Evolutionary conservation across 768 basidiomycete species (phyloP).

Genomic region (Mycena latifolia): DNA sequence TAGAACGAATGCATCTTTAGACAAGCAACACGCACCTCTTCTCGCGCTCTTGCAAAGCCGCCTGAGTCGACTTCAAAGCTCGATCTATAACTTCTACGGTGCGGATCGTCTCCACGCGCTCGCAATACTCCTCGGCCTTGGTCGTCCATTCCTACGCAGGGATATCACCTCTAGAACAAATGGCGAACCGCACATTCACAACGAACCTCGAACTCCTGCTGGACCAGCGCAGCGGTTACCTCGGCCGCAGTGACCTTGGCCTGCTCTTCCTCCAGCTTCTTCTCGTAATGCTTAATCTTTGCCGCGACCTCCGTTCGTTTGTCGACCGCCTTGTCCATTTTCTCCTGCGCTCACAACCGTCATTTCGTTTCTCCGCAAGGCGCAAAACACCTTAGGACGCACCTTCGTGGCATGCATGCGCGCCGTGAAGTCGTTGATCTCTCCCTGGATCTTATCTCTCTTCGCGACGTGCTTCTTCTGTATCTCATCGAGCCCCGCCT

Average conservation of each 20-base stretch:
- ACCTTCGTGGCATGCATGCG: slow-evolving; percentile 59
- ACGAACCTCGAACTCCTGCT: slow-evolving; percentile 63
- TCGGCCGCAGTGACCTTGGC: slow-evolving; percentile 59
- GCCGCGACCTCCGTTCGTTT: slow-evolving; percentile 65
- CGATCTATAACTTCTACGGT: slow-evolving; percentile 67
- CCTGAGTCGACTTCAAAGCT: slow-evolving; percentile 71
- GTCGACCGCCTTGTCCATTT: slow-evolving; percentile 62
- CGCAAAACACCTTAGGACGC: slow-evolving; percentile 34
- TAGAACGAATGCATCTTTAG: slow-evolving; percentile 1
- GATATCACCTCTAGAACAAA: neutral
- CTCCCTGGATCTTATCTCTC: slow-evolving; percentile 57
- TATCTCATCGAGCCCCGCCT: slow-evolving; percentile 58
- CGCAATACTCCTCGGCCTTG: slow-evolving; percentile 74
- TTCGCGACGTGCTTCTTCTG: slow-evolving; percentile 59
- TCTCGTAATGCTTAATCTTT: slow-evolving; percentile 58
- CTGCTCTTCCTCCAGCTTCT: slow-evolving; percentile 66
- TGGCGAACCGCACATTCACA: slow-evolving; percentile 52
- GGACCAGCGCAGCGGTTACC: slow-evolving; percentile 59
- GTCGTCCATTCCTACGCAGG: slow-evolving; percentile 71
- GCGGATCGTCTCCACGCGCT: slow-evolving; percentile 68
- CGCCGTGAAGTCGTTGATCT: slow-evolving; percentile 66
- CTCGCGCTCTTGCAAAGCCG: slow-evolving; percentile 76
- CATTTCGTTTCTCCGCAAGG: too few species aligned
- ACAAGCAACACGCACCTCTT: slow-evolving; percentile 58
- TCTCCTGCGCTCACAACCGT: slow-evolving; percentile 49